phyloP scores from a whole-genome alignment of 208 protist species.

The Trypanosoma scelopori region DNA sequence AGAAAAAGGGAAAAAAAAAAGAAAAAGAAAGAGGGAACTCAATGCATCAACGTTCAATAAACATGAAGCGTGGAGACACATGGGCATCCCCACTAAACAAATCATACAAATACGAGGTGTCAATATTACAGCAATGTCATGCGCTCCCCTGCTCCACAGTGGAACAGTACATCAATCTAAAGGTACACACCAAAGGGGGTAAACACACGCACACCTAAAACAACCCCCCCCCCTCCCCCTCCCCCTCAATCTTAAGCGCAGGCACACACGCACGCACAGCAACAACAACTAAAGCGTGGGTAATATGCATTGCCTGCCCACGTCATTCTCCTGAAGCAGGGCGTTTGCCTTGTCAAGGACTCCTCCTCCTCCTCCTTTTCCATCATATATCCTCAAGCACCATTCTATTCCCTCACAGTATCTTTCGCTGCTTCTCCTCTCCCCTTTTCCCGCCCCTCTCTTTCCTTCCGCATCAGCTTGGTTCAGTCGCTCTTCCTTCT shows the following conservation, averaged over 20 bases:
- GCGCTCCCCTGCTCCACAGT: too few relatives aligned
- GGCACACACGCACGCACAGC: neutral
- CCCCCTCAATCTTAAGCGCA: too few relatives aligned
- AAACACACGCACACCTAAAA: neutral
- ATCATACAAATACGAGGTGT: too few relatives aligned
- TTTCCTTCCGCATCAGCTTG: neutral
- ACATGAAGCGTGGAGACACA: too few relatives aligned
- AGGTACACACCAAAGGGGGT: neutral
- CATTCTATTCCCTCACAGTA: constrained; percentile 6
- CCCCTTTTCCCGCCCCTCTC: neutral
- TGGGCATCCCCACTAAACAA: too few relatives aligned
- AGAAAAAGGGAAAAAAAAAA: too few relatives aligned
- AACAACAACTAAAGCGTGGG: neutral
- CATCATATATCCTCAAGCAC: neutral
- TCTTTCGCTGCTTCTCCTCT: neutral
- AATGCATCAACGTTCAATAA: too few relatives aligned
- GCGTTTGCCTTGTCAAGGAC: neutral
- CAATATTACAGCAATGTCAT: too few relatives aligned
- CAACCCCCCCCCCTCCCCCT: too few relatives aligned
- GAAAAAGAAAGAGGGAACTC: too few relatives aligned
- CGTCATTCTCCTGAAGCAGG: neutral
- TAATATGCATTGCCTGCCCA: too few relatives aligned
- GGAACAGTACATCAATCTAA: neutral
- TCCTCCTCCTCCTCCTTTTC: neutral
- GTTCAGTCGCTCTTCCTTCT: neutral